Evolutionary conservation across 2,329 filamentous ascomycete species (phyloP), one percentile per base, ranked within the genome.

Genomic region (Grosmannia penicillata): DNA sequence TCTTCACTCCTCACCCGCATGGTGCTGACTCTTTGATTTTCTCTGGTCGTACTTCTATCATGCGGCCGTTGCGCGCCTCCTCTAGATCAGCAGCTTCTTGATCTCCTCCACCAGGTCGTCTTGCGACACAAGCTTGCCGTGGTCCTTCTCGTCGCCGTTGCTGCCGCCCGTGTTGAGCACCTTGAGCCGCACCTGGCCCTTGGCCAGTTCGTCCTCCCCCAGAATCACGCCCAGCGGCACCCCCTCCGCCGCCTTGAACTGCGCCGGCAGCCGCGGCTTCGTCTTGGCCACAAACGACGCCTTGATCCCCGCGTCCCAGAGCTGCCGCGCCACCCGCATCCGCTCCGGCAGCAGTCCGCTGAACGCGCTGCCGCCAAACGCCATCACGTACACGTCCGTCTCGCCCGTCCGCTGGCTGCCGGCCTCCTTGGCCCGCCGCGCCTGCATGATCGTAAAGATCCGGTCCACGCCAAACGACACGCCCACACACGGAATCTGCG

Each of bases 381-480:
- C 86, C 86, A 96, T 96, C 52, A 96, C 81, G 59, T 77, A 95
- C 33, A 87, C 86, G 53, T 96, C 87, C 3, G 87, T 79, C 49
- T 91, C 82, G 52, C 78, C 85, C 46, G 69, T 68, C 45, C 82
- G 66, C 37, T 76, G 61, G 23, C 60, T 58, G 38, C 36, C 43
- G 10, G 36, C 26, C 39, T 46, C 45, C 41, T 71, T 68, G 41
- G 74, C 72, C 41, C 70, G 72, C 44, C 73, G 75, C 11, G 83
- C 78, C 58, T 93, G 87, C 47, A 80, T 84, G 53, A 95, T 87
- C 49, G 82, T 85, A 62, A 93, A 94, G 53, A 96, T 95, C 49
- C 89, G 79, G 59, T 96, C 89, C 35, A 95, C 84, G 39, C 89
- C 89, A 53, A 96, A 95, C 2, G 87, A 94, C 48, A 93, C 82